Evolutionary conservation across 257 asterid genomes (phyloP).

Genomic region (Nicotiana tomentosiformis): DNA sequence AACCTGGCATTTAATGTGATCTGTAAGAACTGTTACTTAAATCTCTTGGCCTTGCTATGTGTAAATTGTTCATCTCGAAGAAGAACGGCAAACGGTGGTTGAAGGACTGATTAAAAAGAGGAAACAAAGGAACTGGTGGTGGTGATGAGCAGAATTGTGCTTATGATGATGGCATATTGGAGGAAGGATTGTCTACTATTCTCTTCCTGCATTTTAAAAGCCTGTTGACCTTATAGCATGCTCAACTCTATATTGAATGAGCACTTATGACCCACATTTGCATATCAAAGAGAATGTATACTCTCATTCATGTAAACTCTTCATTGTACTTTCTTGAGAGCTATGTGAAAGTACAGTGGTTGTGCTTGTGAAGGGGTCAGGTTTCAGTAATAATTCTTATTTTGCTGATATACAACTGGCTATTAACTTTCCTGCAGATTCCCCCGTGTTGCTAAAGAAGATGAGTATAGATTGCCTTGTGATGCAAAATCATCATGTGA

Average conservation of each 20-base stretch:
- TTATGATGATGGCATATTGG: background rate
- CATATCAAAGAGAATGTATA: background rate
- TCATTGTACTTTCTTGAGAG: background rate
- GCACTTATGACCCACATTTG: background rate
- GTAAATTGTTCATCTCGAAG: background rate
- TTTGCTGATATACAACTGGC: background rate
- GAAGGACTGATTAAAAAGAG: too few relatives aligned
- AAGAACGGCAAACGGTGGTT: too few relatives aligned
- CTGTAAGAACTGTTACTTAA: background rate
- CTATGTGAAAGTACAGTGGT: background rate
- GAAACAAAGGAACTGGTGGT: too few relatives aligned
- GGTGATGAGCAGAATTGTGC: background rate
- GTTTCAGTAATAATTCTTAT: background rate
- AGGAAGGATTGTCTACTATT: background rate
- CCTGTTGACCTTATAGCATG: background rate
- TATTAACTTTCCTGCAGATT: conserved; percentile 40
- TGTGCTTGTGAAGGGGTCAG: background rate
- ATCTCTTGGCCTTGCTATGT: background rate
- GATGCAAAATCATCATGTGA: conserved; percentile 84
- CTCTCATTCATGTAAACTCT: background rate
- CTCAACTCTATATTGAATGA: background rate
- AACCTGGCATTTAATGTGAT: background rate
- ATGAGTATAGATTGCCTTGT: conserved; percentile 82
- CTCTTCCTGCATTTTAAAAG: background rate
- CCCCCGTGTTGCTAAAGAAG: conserved; percentile 64